A percentile compares a stretch with the other conserved stretches of the same genome.
phyloP scores from a whole-genome alignment of 257 asterid genomes.

The Solanum neorickii region DNA sequence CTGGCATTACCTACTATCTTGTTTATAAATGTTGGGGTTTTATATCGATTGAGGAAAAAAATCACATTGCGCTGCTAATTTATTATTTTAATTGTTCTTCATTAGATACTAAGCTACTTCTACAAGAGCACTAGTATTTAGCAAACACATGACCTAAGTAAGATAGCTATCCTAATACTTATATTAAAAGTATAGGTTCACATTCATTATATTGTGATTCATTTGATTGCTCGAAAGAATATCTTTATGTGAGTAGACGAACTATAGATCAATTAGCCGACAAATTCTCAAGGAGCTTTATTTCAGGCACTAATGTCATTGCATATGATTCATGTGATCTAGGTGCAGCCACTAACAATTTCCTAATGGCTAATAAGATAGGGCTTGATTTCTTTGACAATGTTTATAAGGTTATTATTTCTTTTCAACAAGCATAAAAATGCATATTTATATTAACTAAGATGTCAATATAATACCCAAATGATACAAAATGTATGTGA shows the following conservation, averaged over 20 bases:
- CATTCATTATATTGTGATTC: background rate
- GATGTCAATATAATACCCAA: background rate
- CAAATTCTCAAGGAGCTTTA: background rate
- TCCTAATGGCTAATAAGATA: conserved; percentile 16
- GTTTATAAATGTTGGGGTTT: background rate
- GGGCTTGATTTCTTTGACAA: conserved; percentile 41
- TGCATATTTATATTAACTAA: background rate
- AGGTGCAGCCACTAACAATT: conserved; percentile 24
- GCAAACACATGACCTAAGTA: background rate
- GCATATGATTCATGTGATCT: background rate
- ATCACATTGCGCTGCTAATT: background rate
- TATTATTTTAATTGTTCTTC: background rate
- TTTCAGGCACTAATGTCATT: background rate
- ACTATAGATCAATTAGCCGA: background rate
- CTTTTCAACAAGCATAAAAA: background rate
- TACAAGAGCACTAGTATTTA: background rate
- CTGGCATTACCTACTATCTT: background rate
- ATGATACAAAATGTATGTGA: background rate
- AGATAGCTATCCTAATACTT: background rate
- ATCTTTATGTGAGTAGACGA: background rate
- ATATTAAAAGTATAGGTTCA: background rate
- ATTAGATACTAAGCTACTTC: background rate
- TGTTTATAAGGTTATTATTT: conserved; percentile 25
- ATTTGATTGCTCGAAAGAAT: background rate
- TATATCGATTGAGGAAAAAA: background rate